These are phyloP conservation scores for Macroventuria anomochaeta DNA, from an alignment of 2,329 filamentous ascomycete genomes.

Conservation along the genomic window DNA sequence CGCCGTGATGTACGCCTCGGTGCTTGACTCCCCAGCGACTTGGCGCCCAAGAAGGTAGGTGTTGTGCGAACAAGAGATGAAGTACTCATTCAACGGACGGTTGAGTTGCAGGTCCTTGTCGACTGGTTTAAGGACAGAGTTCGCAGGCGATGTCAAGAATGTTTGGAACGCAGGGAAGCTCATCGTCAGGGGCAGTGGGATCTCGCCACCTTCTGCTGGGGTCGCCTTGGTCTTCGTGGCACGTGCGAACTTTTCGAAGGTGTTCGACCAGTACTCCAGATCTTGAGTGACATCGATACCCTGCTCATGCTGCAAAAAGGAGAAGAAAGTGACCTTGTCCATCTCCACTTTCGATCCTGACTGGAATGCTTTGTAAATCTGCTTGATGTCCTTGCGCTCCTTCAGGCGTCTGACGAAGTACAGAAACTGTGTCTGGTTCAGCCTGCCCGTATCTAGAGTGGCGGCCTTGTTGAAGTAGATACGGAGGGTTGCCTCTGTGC, in stretches of 20 bases:
- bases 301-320: slow-evolving; percentile 77
- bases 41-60: slow-evolving; percentile 94
- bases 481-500: slow-evolving; percentile 74
- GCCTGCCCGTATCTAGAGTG: slow-evolving; percentile 64
- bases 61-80: slow-evolving; percentile 98
- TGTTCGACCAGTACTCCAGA: slow-evolving; percentile 69
- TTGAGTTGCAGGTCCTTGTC: slow-evolving; percentile 71
- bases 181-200: slow-evolving; percentile 65
- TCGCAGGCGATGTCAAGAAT: slow-evolving; percentile 56
- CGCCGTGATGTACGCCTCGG: slow-evolving; percentile 92
- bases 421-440: slow-evolving; percentile 83
- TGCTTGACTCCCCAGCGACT: slow-evolving; percentile 86
- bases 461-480: slow-evolving; percentile 78
- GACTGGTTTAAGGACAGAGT: slow-evolving; percentile 68
- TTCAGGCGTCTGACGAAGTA: slow-evolving; percentile 84
- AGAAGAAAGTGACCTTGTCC: slow-evolving; percentile 73
- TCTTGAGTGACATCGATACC: slow-evolving; percentile 75
- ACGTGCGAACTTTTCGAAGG: slow-evolving; percentile 72
- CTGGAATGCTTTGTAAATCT: slow-evolving; percentile 69
- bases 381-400: slow-evolving; percentile 78
- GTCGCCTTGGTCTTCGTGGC: slow-evolving; percentile 51
- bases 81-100: slow-evolving; percentile 92
- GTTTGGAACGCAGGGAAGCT: slow-evolving; percentile 78
- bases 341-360: slow-evolving; percentile 67
- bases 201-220: slow-evolving; percentile 40